Evolutionary conservation across 495 filamentous ascomycete genomes (phyloP).

Genomic region (Aspergillus sclerotioniger): DNA sequence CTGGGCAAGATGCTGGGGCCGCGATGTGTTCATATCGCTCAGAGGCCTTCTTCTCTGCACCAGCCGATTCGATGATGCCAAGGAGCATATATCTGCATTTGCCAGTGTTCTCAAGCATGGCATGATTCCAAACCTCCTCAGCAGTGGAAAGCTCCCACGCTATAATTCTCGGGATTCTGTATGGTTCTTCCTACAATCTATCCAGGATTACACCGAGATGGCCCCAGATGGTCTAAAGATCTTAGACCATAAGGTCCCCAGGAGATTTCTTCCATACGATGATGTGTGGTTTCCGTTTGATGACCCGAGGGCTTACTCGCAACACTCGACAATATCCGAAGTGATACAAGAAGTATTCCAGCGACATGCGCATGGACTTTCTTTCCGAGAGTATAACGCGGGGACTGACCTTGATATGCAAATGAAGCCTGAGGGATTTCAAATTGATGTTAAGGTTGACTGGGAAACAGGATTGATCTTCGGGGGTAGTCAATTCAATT

Average conservation of each 20-base stretch:
- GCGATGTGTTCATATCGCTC: constrained; percentile 94
- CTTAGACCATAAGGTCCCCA: constrained; percentile 70
- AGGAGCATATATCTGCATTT: constrained; percentile 93
- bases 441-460: constrained; percentile 85
- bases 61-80: constrained; percentile 81
- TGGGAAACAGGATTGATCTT: constrained; percentile 93
- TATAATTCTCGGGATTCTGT: constrained; percentile 96
- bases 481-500: constrained; percentile 91
- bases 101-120: constrained; percentile 96
- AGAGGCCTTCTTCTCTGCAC: constrained; percentile 87
- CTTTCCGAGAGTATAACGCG: constrained; percentile 92
- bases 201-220: constrained; percentile 88
- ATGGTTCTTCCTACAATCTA: constrained; percentile 94
- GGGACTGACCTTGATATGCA: constrained; percentile 83
- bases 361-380: constrained; percentile 83
- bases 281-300: constrained; percentile 84
- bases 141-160: constrained; percentile 81
- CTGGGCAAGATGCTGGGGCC: constrained; percentile 96
- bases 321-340: constrained; percentile 75
- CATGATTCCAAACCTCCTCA: constrained; percentile 95
- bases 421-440: constrained; percentile 90
- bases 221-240: constrained; percentile 75
- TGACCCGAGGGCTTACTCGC: constrained; percentile 83
- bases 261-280: constrained; percentile 93
- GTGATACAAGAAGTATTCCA: constrained; percentile 92